phyloP scores from a whole-genome alignment of 2,329 filamentous ascomycete species.

The Cladosporium sp. region DNA sequence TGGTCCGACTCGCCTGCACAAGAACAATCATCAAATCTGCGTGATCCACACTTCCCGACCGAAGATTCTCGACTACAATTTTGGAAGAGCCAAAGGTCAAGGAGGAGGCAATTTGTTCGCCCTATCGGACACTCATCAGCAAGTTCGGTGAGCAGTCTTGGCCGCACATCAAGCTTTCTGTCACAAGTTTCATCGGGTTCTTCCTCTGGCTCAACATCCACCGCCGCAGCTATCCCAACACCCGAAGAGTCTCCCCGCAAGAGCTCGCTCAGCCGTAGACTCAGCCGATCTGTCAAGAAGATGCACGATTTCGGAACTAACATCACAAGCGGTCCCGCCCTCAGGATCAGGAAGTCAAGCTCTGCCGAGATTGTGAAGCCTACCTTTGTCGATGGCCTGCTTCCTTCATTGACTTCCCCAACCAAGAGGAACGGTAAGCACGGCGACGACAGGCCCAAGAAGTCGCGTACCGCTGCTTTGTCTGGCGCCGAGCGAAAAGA shows the following conservation, averaged over 20 bases:
- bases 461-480: conserved; percentile 25
- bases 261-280: conserved; percentile 11
- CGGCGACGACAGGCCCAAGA: conserved; percentile 31
- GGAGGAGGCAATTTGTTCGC: conserved; percentile 12
- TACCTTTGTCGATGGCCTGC: neutral
- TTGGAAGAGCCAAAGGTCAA: conserved; percentile 16
- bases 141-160: neutral
- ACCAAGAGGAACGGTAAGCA: conserved; percentile 32
- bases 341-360: conserved; percentile 13
- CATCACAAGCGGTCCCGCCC: conserved; percentile 10
- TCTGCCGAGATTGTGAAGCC: neutral
- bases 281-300: conserved; percentile 17
- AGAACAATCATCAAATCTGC: neutral
- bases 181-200: neutral
- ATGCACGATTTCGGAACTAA: conserved; percentile 18
- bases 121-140: conserved; percentile 8
- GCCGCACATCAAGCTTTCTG: conserved; percentile 11
- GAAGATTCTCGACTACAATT: conserved; percentile 16
- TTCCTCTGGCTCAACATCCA: neutral
- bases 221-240: neutral
- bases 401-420: conserved; percentile 29
- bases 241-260: conserved; percentile 12
- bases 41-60: conserved; percentile 14
- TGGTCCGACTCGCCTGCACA: conserved; percentile 4
- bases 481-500: conserved; percentile 33